A percentile compares a stretch with the other conserved stretches of the same genome.
These are phyloP conservation scores for Euphorbia corollata DNA, from an alignment of 441 rosid genomes.

Conservation along the genomic window DNA sequence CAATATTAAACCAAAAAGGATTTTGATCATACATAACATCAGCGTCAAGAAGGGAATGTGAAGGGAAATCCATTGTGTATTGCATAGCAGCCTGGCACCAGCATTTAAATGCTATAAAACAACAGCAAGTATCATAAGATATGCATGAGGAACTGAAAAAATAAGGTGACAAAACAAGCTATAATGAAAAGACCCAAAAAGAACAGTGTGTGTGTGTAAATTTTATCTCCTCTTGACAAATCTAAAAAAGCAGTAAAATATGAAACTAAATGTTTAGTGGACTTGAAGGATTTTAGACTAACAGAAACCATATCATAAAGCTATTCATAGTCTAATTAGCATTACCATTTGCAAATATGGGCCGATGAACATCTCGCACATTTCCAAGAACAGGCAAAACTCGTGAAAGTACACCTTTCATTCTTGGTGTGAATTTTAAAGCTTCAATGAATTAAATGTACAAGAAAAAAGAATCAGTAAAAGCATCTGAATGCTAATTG, in stretches of 20 bases:
- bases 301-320: constrained; percentile 9
- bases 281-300: background rate
- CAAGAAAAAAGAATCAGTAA: constrained; percentile 23
- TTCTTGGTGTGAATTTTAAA: constrained; percentile 85
- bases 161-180: background rate
- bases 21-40: constrained; percentile 76
- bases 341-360: constrained; percentile 91
- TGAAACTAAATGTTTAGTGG: background rate
- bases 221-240: background rate
- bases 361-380: constrained; percentile 76
- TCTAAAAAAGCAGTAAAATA: background rate
- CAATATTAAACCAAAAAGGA: constrained; percentile 24
- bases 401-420: constrained; percentile 83
- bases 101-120: constrained; percentile 75
- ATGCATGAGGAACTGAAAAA: constrained; percentile 4
- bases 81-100: constrained; percentile 95
- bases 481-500: constrained; percentile 24
- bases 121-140: constrained; percentile 12
- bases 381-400: constrained; percentile 86
- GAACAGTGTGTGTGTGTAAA: too few relatives aligned
- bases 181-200: background rate
- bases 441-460: constrained; percentile 60
- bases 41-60: constrained; percentile 57
- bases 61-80: constrained; percentile 54
- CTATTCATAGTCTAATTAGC: background rate